phyloP scores from a whole-genome alignment of 345 rosid species.

The Durio zibethinus region DNA sequence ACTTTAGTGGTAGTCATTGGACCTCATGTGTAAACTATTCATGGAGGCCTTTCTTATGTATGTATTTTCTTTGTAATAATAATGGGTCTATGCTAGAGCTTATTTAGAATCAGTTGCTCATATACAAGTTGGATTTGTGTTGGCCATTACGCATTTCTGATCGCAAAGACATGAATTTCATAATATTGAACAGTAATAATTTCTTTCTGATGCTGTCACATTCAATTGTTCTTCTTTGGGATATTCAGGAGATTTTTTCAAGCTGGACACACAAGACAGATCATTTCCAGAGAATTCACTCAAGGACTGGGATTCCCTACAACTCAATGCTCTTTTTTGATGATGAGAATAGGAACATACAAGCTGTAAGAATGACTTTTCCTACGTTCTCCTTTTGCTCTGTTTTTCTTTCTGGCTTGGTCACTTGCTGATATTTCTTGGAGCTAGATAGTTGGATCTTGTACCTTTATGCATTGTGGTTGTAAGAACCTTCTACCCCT shows the following conservation, averaged over 20 bases:
- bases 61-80: neutral
- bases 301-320: slow-evolving; percentile 61
- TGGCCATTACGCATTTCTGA: neutral
- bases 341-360: slow-evolving; percentile 71
- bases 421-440: neutral
- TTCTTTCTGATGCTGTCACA: neutral
- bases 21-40: neutral
- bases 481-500: neutral
- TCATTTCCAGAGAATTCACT: slow-evolving; percentile 73
- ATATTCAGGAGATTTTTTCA: slow-evolving; percentile 63
- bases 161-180: neutral
- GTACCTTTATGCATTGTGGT: neutral
- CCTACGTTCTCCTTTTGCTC: neutral
- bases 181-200: neutral
- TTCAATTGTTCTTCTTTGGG: slow-evolving; percentile 6
- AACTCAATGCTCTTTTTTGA: slow-evolving; percentile 74
- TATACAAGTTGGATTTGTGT: neutral
- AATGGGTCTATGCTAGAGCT: neutral
- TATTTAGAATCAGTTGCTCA: neutral
- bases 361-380: slow-evolving; percentile 38
- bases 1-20: neutral
- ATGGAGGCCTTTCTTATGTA: neutral
- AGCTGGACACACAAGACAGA: slow-evolving; percentile 76
- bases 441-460: neutral
- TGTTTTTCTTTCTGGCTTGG: neutral